phyloP scores from a whole-genome alignment of 2,329 filamentous ascomycete genomes.

The Emmonsiellopsis sp. region DNA sequence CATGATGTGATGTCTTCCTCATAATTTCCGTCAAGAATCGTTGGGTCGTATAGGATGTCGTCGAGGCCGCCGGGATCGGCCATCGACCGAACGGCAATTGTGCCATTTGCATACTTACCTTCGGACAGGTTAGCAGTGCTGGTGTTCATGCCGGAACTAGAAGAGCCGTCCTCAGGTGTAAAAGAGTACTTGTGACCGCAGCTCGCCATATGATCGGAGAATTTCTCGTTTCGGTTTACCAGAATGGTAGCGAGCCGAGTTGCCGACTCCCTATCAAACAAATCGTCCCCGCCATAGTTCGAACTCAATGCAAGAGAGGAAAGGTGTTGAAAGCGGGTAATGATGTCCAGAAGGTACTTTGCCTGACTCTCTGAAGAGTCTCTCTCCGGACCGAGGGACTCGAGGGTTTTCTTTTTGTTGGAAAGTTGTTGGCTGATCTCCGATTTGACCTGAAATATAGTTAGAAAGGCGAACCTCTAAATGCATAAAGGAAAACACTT shows the following conservation, averaged over 20 bases:
- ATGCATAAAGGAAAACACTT: conserved; percentile 4
- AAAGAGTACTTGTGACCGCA: conserved; percentile 17
- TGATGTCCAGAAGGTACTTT: conserved; percentile 29
- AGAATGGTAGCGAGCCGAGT: conserved; percentile 28
- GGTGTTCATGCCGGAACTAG: no score
- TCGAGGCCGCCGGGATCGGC: conserved; percentile 8
- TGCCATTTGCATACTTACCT: neutral
- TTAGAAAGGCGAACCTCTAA: neutral
- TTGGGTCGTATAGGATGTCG: conserved; percentile 11
- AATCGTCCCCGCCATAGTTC: conserved; percentile 26
- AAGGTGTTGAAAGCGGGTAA: conserved; percentile 30
- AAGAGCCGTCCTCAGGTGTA: neutral
- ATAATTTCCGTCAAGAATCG: conserved; percentile 8
- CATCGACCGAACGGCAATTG: neutral
- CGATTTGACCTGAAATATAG: conserved; percentile 19
- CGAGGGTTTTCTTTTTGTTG: conserved; percentile 18
- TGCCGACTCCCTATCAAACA: conserved; percentile 24
- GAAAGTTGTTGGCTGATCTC: conserved; percentile 30
- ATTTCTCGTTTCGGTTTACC: conserved; percentile 18
- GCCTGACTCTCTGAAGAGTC: conserved; percentile 27
- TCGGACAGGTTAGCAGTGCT: neutral
- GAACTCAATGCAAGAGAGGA: conserved; percentile 25
- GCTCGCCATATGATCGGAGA: conserved; percentile 14
- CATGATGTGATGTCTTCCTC: conserved; percentile 33
- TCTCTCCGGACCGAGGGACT: conserved; percentile 26